Conservation (phyloP, 345 rosid genomes). For the Bruguiera gymnorhiza region DNA sequence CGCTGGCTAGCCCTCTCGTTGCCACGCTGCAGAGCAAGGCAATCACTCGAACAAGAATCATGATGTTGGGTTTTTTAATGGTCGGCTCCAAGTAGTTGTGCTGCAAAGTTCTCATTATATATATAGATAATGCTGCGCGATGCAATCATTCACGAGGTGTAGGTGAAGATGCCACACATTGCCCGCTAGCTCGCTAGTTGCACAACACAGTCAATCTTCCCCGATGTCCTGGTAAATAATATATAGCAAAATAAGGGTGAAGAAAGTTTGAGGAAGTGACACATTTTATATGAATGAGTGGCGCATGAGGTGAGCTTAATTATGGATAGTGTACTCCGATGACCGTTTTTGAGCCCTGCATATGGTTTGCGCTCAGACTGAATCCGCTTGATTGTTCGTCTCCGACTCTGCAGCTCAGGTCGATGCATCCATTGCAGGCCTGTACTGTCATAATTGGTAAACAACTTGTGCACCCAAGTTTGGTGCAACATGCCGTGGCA, state of each 20-base stretch:
- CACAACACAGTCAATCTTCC: background rate
- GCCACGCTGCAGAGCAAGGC: slow-evolving; percentile 4
- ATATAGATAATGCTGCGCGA: background rate
- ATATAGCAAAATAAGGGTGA: background rate
- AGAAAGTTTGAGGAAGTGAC: background rate
- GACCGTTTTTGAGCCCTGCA: background rate
- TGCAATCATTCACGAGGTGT: background rate
- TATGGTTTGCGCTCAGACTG: background rate
- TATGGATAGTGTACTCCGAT: background rate
- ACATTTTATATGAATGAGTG: background rate
- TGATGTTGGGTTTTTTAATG: background rate
- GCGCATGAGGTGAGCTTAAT: slow-evolving; percentile 4
- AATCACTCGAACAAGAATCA: background rate
- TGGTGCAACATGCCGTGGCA: too few relatives aligned
- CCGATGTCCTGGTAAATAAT: background rate
- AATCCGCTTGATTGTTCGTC: background rate
- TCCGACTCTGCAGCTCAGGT: slow-evolving; percentile 4
- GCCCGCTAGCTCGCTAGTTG: too few relatives aligned
- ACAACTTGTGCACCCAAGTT: too few relatives aligned
- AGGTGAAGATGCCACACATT: slow-evolving; percentile 1
- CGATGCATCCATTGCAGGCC: background rate
- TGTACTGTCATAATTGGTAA: too few relatives aligned
- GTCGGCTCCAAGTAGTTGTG: background rate
- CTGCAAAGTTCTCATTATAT: background rate
- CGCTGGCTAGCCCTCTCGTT: slow-evolving; percentile 16